phyloP scores from a whole-genome alignment of 352 stramenopile genomes.

The Pilasporangium apinafurcum region DNA sequence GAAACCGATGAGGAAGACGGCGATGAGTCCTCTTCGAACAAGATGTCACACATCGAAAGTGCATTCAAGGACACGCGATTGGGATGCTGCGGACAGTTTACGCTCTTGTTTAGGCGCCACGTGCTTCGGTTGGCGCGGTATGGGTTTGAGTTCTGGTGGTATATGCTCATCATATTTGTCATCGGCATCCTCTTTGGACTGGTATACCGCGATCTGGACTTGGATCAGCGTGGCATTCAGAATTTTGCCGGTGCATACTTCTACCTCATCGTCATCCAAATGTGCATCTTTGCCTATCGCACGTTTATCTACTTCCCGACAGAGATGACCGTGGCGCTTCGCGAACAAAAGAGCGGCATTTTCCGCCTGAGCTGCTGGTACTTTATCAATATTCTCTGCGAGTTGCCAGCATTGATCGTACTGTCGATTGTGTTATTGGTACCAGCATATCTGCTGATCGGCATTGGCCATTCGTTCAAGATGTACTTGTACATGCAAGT shows the following conservation, averaged over 20 bases:
- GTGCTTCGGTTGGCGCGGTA: constrained; percentile 11
- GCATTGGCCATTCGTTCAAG: constrained; percentile 27
- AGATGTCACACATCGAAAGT: no score
- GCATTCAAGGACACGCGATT: no score
- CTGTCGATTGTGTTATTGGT: constrained; percentile 35
- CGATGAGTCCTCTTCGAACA: constrained; percentile 10
- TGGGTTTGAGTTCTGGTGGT: constrained; percentile 22
- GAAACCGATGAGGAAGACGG: constrained; percentile 7
- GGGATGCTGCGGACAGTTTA: constrained; percentile 21
- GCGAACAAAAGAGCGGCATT: constrained; percentile 15
- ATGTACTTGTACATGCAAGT: constrained; percentile 46
- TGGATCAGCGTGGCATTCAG: constrained; percentile 42
- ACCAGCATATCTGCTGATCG: constrained; percentile 35
- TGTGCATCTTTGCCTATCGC: constrained; percentile 17
- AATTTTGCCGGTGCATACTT: constrained; percentile 48
- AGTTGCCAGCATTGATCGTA: constrained; percentile 26
- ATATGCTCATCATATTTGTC: constrained; percentile 36
- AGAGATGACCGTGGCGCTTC: constrained; percentile 19
- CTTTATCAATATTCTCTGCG: constrained; percentile 22
- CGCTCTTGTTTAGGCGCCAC: constrained; percentile 23
- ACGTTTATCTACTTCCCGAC: constrained; percentile 21
- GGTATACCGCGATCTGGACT: constrained; percentile 34
- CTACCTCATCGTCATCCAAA: constrained; percentile 28
- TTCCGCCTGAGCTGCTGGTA: constrained; percentile 28
- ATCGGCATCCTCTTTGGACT: constrained; percentile 15